Conservation (phyloP, 148 eudicot species). For the Fallopia convolvulus region DNA sequence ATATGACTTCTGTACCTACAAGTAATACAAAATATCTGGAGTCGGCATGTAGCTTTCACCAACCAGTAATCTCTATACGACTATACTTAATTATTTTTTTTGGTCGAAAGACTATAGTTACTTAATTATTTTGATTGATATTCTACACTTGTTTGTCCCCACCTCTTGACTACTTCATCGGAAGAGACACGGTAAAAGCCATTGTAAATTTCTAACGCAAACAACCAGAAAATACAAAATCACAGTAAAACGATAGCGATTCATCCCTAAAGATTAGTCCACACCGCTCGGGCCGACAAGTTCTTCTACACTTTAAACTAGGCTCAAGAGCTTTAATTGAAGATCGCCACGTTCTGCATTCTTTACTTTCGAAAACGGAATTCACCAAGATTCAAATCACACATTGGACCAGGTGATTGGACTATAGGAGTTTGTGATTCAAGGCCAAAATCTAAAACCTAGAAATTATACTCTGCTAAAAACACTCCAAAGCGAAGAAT, state of each 20-base stretch:
- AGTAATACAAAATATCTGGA: neutral
- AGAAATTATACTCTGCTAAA: neutral
- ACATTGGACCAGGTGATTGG: too few species aligned
- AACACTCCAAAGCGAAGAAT: neutral
- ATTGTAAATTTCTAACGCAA: neutral
- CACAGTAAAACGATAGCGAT: neutral
- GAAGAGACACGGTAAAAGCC: neutral
- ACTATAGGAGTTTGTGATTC: neutral
- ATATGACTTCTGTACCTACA: neutral
- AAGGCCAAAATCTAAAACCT: slow-evolving; percentile 1
- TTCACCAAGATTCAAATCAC: neutral
- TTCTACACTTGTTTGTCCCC: neutral
- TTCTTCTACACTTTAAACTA: neutral
- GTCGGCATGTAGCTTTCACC: neutral
- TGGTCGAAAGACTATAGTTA: too few species aligned
- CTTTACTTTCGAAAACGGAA: neutral
- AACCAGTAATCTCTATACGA: neutral
- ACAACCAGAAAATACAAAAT: neutral
- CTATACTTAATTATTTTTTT: neutral
- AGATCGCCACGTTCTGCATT: too few species aligned
- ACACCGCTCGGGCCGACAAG: neutral
- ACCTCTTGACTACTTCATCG: neutral
- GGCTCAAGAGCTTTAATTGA: too few species aligned
- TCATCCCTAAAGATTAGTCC: neutral
- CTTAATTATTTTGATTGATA: neutral